Base-by-base conservation (phyloP, 306 rosid genomes). In the Quercus ilex region DNA sequence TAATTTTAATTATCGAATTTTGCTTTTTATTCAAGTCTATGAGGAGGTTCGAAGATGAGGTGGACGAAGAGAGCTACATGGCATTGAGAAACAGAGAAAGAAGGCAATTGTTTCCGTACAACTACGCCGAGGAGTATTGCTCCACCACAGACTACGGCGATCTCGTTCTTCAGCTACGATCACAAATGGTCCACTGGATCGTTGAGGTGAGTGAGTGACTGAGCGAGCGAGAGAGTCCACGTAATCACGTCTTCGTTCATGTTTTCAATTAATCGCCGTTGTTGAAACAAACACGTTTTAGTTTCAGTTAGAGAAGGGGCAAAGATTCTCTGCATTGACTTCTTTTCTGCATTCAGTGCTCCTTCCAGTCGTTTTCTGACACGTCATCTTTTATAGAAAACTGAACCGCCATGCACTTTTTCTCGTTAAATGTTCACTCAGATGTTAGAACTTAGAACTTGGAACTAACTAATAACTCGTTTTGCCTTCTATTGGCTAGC, bases 171-270 rank as follows among this genome's bases (percentile, higher is more conserved):
- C 90, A 88, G 69, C 90, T 86, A 84, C 90, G 99, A 74, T 83
- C 82, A 28, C 79, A 81, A 38, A 93, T 91, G 92, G 77, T 91
- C 82, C 90, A 85, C 55, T 95, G 99, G 99, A 92, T 95, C 23
- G 71, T 89, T 85, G 93, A 91, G 91, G 91, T 92, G 53, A 81
- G 74, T 88, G 17, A 49, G 17, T 41, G 46, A 41, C 1, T 41
- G 46, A 6, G 2, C 35, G 43, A 38, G 10, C 46, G 46, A 2
- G 46, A 8, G 46, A 41, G 46, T 41, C 46, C 46, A 41, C 46
- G 46, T 38, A 5, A 51, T 3, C n/a, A 72, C 11, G 14, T 14
- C 68, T 49, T 35, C 60, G 6, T 80, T 57, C 41, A n/a, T 52
- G 13, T 1, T 6, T 49, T 6, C 53, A 59, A 17, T 41, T 59